phyloP scores from a whole-genome alignment of 371 early-diverging fungal genomes.

The Mucor indicus region DNA sequence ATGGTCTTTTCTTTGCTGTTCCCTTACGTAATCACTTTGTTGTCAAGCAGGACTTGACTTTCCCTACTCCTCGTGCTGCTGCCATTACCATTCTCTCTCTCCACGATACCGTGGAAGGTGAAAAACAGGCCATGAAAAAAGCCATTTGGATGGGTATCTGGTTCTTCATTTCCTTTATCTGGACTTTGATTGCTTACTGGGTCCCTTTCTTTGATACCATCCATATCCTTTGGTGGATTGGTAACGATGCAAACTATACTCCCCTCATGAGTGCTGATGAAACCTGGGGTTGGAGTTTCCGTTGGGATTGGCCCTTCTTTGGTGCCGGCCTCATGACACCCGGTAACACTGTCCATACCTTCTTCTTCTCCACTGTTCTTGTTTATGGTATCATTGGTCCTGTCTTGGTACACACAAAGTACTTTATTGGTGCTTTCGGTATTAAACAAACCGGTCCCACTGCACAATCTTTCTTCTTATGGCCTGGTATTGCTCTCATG shows the following conservation, averaged over 20 bases:
- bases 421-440: conserved; percentile 30
- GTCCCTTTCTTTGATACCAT: conserved; percentile 56
- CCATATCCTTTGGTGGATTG: conserved; percentile 62
- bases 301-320: conserved; percentile 60
- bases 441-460: conserved; percentile 32
- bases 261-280: conserved; percentile 52
- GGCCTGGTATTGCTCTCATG: conserved; percentile 78
- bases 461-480: conserved; percentile 57
- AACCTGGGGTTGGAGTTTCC: conserved; percentile 57
- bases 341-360: conserved; percentile 51
- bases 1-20: conserved; percentile 73
- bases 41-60: conserved; percentile 65
- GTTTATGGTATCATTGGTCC: conserved; percentile 57
- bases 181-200: conserved; percentile 50
- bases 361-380: conserved; percentile 55
- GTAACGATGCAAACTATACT: conserved; percentile 35
- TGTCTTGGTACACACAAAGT: conserved; percentile 34
- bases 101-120: conserved; percentile 49
- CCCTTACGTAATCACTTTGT: conserved; percentile 72
- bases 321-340: conserved; percentile 74
- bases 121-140: conserved; percentile 38
- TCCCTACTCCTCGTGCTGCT: conserved; percentile 70
- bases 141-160: conserved; percentile 50
- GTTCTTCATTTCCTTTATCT: conserved; percentile 46
- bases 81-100: conserved; percentile 66